Evolutionary conservation across 1,284 basidiomycete genomes (phyloP).

Genomic region (Boletus calvinii): DNA sequence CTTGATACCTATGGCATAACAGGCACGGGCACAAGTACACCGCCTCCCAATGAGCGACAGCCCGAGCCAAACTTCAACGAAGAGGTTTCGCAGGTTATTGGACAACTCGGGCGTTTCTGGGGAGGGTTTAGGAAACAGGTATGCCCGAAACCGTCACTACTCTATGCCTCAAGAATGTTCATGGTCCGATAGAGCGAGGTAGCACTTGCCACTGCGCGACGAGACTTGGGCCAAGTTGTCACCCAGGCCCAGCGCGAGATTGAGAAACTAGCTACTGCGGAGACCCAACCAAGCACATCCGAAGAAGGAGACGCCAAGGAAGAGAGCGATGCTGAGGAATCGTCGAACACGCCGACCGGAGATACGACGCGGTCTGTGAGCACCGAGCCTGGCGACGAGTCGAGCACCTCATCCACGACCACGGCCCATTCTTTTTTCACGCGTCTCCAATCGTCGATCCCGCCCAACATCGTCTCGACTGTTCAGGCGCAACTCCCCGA

Average conservation of each 20-base stretch:
- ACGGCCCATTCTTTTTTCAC: conserved; percentile 55
- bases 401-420: conserved; percentile 27
- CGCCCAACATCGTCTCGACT: conserved; percentile 67
- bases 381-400: conserved; percentile 21
- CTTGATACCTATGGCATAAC: conserved; percentile 63
- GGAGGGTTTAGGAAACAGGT: conserved; percentile 88
- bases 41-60: conserved; percentile 39
- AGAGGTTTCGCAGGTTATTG: conserved; percentile 84
- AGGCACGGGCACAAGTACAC: conserved; percentile 45
- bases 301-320: conserved; percentile 16
- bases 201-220: conserved; percentile 69
- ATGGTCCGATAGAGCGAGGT: conserved; percentile 60
- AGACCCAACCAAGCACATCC: conserved; percentile 12
- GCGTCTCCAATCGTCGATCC: conserved; percentile 70
- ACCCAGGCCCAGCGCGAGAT: conserved; percentile 82
- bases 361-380: conserved; percentile 27
- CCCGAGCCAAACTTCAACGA: conserved; percentile 72
- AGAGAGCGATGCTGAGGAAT: conserved; percentile 21
- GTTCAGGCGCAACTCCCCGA: conserved; percentile 69
- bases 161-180: conserved; percentile 3
- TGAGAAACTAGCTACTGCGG: conserved; percentile 53
- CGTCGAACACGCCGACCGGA: conserved; percentile 24
- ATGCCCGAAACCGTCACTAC: conserved; percentile 26
- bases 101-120: conserved; percentile 83
- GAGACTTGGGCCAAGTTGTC: conserved; percentile 77